Percentiles rank a stretch among this genome's conserved stretches.
These are phyloP conservation scores for Penicillium sp. DNA, from an alignment of 2,329 filamentous ascomycete species.

Conservation along the genomic window DNA sequence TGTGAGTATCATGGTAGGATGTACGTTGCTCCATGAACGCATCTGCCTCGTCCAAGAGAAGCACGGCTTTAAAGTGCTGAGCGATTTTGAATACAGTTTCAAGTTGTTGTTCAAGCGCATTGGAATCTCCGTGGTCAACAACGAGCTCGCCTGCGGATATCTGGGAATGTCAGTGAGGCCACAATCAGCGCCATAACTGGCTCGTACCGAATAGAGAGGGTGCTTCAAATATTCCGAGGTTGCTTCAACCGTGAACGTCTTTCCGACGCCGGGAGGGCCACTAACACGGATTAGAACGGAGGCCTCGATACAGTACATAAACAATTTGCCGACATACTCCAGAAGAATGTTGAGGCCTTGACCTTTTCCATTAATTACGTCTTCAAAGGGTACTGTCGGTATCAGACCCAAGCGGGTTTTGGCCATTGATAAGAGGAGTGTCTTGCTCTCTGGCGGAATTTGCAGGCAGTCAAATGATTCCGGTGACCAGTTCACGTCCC, in stretches of 20 bases:
- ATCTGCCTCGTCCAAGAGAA: constrained; percentile 6
- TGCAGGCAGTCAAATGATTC: neutral
- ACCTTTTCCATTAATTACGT: neutral
- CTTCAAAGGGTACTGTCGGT: neutral
- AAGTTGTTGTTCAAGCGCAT: constrained; percentile 18
- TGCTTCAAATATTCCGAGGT: constrained; percentile 5
- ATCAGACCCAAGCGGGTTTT: neutral
- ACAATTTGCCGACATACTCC: neutral
- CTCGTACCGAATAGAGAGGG: constrained; percentile 18
- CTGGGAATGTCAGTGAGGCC: constrained; percentile 6
- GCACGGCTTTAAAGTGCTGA: constrained; percentile 10
- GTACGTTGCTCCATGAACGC: constrained; percentile 2
- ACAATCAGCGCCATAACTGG: no score
- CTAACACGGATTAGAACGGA: neutral
- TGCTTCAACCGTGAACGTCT: constrained; percentile 31
- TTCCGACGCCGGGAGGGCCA: constrained; percentile 13
- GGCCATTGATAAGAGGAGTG: neutral
- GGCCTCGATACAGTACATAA: neutral
- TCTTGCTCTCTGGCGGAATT: neutral
- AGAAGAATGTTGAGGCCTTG: neutral
- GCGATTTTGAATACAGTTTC: constrained; percentile 21
- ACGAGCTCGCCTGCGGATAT: constrained; percentile 15
- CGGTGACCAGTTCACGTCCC: neutral
- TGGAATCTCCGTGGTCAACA: constrained; percentile 13
- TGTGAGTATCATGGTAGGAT: neutral